These are phyloP conservation scores for Hypholoma fasciculare DNA, from an alignment of 768 basidiomycete genomes.

Conservation along the genomic window DNA sequence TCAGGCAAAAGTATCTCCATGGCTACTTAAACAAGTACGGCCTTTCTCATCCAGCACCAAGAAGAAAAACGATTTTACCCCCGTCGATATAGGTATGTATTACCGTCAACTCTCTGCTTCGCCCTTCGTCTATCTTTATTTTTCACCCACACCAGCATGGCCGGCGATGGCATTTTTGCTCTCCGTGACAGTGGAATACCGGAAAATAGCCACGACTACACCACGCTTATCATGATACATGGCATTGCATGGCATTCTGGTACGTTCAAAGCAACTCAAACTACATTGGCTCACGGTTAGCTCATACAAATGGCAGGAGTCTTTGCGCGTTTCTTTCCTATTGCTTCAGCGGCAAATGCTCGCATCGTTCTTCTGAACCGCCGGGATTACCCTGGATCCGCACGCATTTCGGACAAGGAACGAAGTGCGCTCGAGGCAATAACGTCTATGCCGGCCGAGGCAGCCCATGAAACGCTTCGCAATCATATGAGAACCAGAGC, in stretches of 20 bases:
- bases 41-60: background rate
- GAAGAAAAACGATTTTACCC: background rate
- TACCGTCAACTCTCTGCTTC: background rate
- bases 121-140: background rate
- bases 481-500: constrained; percentile 5
- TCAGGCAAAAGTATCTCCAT: constrained; percentile 5
- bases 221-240: constrained; percentile 5
- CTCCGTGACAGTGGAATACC: constrained; percentile 5
- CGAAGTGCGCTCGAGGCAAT: constrained; percentile 4
- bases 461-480: constrained; percentile 1
- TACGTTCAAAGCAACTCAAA: background rate
- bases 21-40: constrained; percentile 4
- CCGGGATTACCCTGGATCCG: constrained; percentile 8
- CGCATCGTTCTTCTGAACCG: constrained; percentile 7
- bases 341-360: constrained; percentile 6
- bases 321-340: constrained; percentile 1
- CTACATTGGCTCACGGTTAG: background rate
- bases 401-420: constrained; percentile 6
- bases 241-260: constrained; percentile 8
- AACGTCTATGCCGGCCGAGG: constrained; percentile 4
- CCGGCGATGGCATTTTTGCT: background rate
- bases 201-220: constrained; percentile 1
- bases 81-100: constrained; percentile 1
- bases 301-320: background rate
- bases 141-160: background rate